Evolutionary conservation across 768 basidiomycete species (phyloP), one percentile per base, ranked within the genome.

Genomic region (Lentinus brumalis): DNA sequence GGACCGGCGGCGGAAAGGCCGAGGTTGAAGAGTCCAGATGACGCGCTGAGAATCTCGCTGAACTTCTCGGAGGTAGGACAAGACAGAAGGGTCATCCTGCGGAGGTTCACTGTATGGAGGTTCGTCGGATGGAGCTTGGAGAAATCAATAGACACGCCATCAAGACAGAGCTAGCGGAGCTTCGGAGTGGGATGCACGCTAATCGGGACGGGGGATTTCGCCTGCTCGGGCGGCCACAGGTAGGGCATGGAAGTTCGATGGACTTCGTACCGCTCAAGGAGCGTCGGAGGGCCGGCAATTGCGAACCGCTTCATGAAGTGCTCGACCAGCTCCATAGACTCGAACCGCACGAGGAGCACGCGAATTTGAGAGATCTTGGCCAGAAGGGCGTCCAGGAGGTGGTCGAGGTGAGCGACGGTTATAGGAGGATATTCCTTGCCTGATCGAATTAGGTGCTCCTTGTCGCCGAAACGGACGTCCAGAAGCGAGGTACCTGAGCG

Each of bases 71-170:
- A 71, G 40, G 75, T 75, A 4, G 87, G 88, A 30, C 78, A 79
- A 15, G 79, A 73, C 5, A 83, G 73, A 18, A 84, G 71, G 16
- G 86, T 78, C 56, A 90, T 78, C 30, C 84, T 81, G 41, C 88
- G 82, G 54, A 92, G 73, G 64, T 90, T 88, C 56, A 92, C 76
- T 9, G 81, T 81, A 21, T 79, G 79, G n/a, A 92, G 81, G 64
- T 88, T 83, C 35, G 70, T 66, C 9, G 87, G 31, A 53, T 71
- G 56, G 8, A 85, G 78, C n/a, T 70, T 71, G 12, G 74, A 65
- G 84, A 88, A 91, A 70, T 89, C 79, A 60, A 89, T 73, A 61
- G 85, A 77, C 29, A 91, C 73, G 3, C 86, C 87, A 56, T 84
- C 82, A 32, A 88, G 68, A 39, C 81, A 77, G 44, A 90, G 66